A percentile compares a stretch with the other conserved stretches of the same genome.
Conservation (phyloP, 73 alveolate genomes). For the Tetrahymena thermophila region DNA sequence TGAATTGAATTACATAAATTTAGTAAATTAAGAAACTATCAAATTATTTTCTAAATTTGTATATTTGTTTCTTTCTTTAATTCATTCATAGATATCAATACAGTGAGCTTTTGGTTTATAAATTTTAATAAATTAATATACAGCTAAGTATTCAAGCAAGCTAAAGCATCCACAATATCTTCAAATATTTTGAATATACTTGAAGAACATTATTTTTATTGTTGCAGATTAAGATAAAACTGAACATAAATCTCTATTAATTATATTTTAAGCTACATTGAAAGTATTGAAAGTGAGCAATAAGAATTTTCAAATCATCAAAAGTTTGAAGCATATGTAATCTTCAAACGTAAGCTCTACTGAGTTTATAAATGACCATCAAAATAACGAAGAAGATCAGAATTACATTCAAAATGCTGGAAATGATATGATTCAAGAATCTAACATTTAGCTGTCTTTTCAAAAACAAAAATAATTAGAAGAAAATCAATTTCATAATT, state of each 20-base stretch:
- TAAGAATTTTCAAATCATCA: background rate
- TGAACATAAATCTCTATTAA: too few relatives aligned
- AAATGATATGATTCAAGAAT: background rate
- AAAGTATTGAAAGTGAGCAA: background rate
- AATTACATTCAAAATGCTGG: background rate
- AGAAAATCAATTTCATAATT: background rate
- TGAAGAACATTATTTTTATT: too few relatives aligned
- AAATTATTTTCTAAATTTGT: background rate
- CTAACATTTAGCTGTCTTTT: background rate
- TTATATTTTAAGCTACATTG: too few relatives aligned
- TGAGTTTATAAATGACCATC: background rate
- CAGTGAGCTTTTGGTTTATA: background rate
- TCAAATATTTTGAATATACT: too few relatives aligned
- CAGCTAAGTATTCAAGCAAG: background rate
- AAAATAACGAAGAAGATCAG: background rate
- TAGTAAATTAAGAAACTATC: background rate
- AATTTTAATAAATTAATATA: too few relatives aligned
- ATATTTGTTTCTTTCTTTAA: background rate
- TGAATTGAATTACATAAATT: background rate
- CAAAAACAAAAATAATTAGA: background rate
- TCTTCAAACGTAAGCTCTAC: conserved; percentile 1
- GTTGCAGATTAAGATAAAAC: too few relatives aligned
- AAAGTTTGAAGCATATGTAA: background rate
- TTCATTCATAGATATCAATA: background rate
- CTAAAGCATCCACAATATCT: too few relatives aligned